Evolutionary conservation across 176 grass and related monocot genomes (phyloP), one percentile per base, ranked within the genome.

Genomic region (Musa itinerans): DNA sequence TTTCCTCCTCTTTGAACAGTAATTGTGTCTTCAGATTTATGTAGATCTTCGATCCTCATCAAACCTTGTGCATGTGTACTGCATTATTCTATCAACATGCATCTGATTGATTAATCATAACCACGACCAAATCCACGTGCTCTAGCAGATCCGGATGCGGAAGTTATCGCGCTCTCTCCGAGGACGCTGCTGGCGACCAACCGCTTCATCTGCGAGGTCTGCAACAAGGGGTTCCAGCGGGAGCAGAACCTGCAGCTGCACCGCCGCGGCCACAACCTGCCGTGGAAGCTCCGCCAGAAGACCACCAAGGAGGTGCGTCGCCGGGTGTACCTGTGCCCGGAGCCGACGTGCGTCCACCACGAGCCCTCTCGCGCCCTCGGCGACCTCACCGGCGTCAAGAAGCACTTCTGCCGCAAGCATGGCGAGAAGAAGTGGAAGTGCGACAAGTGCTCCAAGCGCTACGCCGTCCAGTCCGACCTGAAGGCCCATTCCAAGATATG

Each of bases 371-470:
- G 95, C 57, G 88, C 95, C 34, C 90, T 99, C 9, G 95, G 95
- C 55, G 95, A 99, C 81, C 88, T 99, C 26, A 99, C 95, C 12
- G 95, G 95, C n/a, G 89, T 99, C 86, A 99, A 99, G 82, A 99
- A 99, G 91, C 95, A 99, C 81, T 99, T 99, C 75, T 99, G 84
- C 85, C 91, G 95, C 79, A 99, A 99, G 84, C 95, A 99, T 68
- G 95, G 95, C 64, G 95, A 99, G 90, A 99, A 99, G 88, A 99
- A 91, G 80, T 99, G 95, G 95, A 99, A 99, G 86, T 99, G 95
- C 29, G 90, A 94, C 34, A 99, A 99, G 83, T 99, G 95, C 88
- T 83, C 90, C 65, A 99, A 99, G 88, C 86, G 90, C 79, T 99
- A 99, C 79, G 95, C 95, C 48, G 95, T 99, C 2, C 95, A 94